Evolutionary conservation across 2,329 filamentous ascomycete species (phyloP).

Genomic region (Fusarium praegraminearum): DNA sequence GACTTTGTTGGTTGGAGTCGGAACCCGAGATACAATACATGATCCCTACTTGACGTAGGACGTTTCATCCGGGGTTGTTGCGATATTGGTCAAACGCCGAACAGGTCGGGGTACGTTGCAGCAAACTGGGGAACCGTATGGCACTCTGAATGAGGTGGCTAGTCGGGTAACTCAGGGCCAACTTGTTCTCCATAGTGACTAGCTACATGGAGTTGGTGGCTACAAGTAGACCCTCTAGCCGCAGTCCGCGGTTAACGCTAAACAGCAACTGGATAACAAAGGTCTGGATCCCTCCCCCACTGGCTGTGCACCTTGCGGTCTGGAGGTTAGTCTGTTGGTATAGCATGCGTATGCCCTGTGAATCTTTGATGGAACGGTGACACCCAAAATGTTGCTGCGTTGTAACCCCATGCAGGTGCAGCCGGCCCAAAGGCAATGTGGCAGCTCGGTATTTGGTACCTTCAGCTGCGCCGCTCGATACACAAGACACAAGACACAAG

Average conservation of each 20-base stretch:
- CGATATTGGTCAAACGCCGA: conserved; percentile 2
- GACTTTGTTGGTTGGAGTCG: background rate
- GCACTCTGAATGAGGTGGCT: background rate
- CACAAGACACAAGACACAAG: background rate
- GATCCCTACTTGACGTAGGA: background rate
- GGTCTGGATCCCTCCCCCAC: conserved; percentile 4
- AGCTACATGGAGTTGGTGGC: conserved; percentile 8
- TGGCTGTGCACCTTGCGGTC: conserved; percentile 1
- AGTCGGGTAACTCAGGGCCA: background rate
- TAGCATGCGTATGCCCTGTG: background rate
- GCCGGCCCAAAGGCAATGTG: background rate
- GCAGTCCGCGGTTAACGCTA: background rate
- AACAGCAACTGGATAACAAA: conserved; percentile 1
- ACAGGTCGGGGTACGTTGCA: conserved; percentile 17
- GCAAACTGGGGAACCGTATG: conserved; percentile 1
- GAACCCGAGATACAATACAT: background rate
- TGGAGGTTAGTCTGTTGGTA: background rate
- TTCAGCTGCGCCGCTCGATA: background rate
- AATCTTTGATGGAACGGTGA: background rate
- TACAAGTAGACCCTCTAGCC: background rate
- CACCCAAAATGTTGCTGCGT: background rate
- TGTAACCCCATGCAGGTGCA: background rate
- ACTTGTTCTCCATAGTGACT: conserved; percentile 7
- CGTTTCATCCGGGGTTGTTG: conserved; percentile 20
- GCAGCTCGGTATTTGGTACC: background rate